Evolutionary conservation across 2,329 filamentous ascomycete genomes (phyloP), one percentile per base, ranked within the genome.

Genomic region (Colletotrichum karsti): DNA sequence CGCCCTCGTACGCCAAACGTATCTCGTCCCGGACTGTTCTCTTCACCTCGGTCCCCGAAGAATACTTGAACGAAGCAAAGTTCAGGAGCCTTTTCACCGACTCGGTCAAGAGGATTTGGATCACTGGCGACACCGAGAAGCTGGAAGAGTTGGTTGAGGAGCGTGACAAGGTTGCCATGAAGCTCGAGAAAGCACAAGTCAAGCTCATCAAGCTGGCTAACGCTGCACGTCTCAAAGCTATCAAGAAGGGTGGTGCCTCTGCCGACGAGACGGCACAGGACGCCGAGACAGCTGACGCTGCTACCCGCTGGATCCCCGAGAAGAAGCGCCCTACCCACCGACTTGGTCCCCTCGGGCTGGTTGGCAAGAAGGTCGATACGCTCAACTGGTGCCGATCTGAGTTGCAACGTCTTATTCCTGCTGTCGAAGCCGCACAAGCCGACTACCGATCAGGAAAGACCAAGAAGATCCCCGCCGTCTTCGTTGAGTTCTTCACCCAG

Each of bases 21-120:
- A 90, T 98, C 50, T 98, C 95, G 2, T 95, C 95, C 3, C 90
- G 94, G 60, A 98, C 95, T 1, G 92, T 98, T 1, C 89, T 99
- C 12, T 94, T 97, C 79, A 92, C 94, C 2, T 92, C 93, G 2
- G 94, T 98, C 1, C 95, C 95, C 2, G 82, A 90, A 20, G 83
- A 90, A 7, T 97, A 97, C 71, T 87, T 96, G 58, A 88, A 94
- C 73, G 90, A 95, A 78, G 85, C 85, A n/a, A 92, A 90, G 73
- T 83, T 98, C 62, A 90, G 92, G 69, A 89, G 90, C 72, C 90
- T 97, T 71, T 97, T 98, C 74, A 94, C 94, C 28, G 86, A 92
- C 24, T 88, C 92, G 13, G 93, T 97, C 41, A 92, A 92, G 80
- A 90, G 91, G 68, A 85, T 98, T 39, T 98, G 95, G 94, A 89